Evolutionary conservation across 352 stramenopile species (phyloP).

Genomic region (Phytophthora pseudosyringae): DNA sequence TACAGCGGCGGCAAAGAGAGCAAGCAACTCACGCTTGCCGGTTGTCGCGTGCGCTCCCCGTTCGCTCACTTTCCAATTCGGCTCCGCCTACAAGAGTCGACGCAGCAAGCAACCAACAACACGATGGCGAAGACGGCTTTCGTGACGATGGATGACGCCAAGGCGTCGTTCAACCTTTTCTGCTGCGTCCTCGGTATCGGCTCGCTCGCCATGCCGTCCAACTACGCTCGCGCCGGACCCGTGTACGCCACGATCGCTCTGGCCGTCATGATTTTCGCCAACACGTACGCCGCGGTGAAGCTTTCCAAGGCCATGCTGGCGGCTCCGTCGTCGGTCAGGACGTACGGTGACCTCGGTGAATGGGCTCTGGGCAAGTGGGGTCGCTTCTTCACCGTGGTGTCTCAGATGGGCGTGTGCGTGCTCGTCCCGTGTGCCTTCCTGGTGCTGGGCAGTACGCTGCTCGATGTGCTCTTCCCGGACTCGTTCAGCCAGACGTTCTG

Average conservation of each 20-base stretch:
- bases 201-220: constrained; percentile 28
- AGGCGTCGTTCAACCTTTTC: constrained; percentile 23
- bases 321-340: constrained; percentile 22
- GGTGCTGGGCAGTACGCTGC: constrained; percentile 19
- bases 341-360: constrained; percentile 24
- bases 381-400: constrained; percentile 25
- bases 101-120: not conserved
- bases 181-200: constrained; percentile 26
- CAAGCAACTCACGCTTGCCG: constrained; percentile 4
- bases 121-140: not conserved
- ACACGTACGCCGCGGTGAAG: constrained; percentile 21
- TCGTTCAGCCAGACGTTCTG: constrained; percentile 28
- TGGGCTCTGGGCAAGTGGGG: constrained; percentile 25
- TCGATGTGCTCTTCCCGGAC: constrained; percentile 28
- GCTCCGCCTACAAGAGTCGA: not conserved
- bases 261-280: constrained; percentile 26
- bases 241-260: constrained; percentile 22
- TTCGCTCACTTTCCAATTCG: constrained; percentile 9
- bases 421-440: constrained; percentile 21
- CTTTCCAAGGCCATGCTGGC: constrained; percentile 24
- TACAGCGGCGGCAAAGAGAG: not conserved
- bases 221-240: constrained; percentile 19
- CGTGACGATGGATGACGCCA: constrained; percentile 17
- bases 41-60: not conserved
- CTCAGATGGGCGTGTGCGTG: constrained; percentile 24